A percentile compares a stretch with the other conserved stretches of the same genome.
phyloP scores from a whole-genome alignment of 495 filamentous ascomycete genomes.

The Penicillium manginii region DNA sequence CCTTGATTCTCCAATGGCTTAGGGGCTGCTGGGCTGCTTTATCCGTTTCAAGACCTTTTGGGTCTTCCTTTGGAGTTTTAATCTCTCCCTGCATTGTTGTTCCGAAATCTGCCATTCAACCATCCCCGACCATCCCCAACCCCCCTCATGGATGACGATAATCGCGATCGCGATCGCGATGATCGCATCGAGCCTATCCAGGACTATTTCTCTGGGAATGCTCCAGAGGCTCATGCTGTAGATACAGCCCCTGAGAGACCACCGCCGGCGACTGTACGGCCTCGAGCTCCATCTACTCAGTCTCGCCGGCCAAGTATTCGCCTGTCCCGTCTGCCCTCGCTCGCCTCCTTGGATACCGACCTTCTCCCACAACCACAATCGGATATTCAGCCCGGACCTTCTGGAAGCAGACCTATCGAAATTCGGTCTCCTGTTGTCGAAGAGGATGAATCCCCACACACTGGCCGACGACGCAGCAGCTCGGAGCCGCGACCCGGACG shows the following conservation, averaged over 20 bases:
- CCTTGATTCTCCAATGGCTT: constrained; percentile 6
- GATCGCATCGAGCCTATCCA: constrained; percentile 43
- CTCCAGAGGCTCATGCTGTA: constrained; percentile 14
- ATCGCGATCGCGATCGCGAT: constrained; percentile 1
- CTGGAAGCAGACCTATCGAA: constrained; percentile 13
- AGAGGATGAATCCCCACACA: constrained; percentile 38
- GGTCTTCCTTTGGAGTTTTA: not conserved
- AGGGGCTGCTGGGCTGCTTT: constrained; percentile 2
- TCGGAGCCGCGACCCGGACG: constrained; percentile 49
- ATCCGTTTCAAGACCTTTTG: not conserved
- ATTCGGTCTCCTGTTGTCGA: constrained; percentile 24
- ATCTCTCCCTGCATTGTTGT: not conserved
- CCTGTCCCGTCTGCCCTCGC: constrained; percentile 40
- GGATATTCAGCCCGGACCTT: constrained; percentile 6
- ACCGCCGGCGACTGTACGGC: constrained; percentile 13
- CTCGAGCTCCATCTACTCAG: constrained; percentile 23
- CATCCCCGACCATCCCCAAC: too few relatives aligned
- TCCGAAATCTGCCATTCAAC: not conserved
- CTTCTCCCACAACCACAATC: constrained; percentile 9
- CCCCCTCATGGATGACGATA: not conserved
- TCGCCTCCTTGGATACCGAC: constrained; percentile 22
- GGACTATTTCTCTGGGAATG: constrained; percentile 18
- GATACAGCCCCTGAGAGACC: constrained; percentile 18
- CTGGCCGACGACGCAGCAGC: constrained; percentile 47
- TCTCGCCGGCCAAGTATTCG: constrained; percentile 47